phyloP scores from a whole-genome alignment of 2,329 filamentous ascomycete genomes.

The Mycosphaerelloides madeirae region DNA sequence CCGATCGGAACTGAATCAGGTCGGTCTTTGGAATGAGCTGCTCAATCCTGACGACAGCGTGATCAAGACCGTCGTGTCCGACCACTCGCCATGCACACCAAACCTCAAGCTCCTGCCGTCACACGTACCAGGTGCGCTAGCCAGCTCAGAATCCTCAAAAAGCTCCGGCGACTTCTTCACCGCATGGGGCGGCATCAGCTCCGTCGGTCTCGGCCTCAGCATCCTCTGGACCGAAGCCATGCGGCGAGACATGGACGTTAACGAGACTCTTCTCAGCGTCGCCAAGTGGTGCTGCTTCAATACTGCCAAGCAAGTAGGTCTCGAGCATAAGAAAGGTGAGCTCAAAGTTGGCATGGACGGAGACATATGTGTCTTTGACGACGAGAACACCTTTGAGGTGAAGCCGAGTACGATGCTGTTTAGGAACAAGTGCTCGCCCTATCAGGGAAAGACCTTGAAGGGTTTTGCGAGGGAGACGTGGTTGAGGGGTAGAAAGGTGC shows the following conservation, averaged over 20 bases:
- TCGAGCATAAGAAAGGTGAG: conserved; percentile 76
- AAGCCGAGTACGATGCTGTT: conserved; percentile 79
- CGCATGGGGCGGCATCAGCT: conserved; percentile 94
- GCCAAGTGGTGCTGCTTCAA: conserved; percentile 81
- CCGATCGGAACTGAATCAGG: conserved; percentile 73
- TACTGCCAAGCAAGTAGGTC: conserved; percentile 81
- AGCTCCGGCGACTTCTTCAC: conserved; percentile 71
- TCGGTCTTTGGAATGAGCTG: conserved; percentile 82
- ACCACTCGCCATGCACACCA: conserved; percentile 94
- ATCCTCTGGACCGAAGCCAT: conserved; percentile 79
- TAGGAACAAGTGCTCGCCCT: conserved; percentile 87
- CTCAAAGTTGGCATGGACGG: conserved; percentile 78
- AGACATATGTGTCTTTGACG: conserved; percentile 89
- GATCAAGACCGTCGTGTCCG: conserved; percentile 86
- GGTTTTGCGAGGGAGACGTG: conserved; percentile 83
- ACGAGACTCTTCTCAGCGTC: conserved; percentile 66
- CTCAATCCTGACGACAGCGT: conserved; percentile 61
- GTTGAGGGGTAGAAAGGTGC: conserved; percentile 73
- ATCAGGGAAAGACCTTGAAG: conserved; percentile 72
- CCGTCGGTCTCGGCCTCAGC: conserved; percentile 84
- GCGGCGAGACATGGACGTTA: conserved; percentile 51
- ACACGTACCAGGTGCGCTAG: conserved; percentile 52
- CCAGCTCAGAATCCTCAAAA: conserved; percentile 19
- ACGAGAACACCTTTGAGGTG: conserved; percentile 68
- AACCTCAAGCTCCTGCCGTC: conserved; percentile 82